phyloP scores from a whole-genome alignment of 805 yeast species.

The Gaillardinia entomophila region DNA sequence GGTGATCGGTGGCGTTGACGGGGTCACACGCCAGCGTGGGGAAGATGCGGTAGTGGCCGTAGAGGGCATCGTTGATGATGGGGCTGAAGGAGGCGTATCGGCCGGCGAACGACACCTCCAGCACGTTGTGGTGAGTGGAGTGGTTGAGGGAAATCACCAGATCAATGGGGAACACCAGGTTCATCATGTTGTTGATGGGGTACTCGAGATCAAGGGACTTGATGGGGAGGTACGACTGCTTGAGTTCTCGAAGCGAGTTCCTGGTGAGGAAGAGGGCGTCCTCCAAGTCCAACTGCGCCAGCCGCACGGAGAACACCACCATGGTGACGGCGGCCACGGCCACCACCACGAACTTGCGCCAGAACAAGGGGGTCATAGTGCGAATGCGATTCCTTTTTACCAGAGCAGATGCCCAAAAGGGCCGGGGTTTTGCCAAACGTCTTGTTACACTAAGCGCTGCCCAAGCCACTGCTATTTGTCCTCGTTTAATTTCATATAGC shows the following conservation, averaged over 20 bases:
- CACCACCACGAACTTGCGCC: too few species aligned
- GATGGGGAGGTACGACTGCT: slow-evolving; percentile 5
- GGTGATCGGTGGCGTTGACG: slow-evolving; percentile 3
- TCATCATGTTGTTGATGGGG: slow-evolving; percentile 29
- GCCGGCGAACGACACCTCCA: slow-evolving; percentile 17
- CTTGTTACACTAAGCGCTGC: too few species aligned
- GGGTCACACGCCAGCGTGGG: slow-evolving; percentile 25
- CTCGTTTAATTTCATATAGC: too few species aligned
- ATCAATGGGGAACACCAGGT: slow-evolving; percentile 39
- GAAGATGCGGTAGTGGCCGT: slow-evolving; percentile 19
- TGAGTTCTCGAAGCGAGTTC: slow-evolving; percentile 18
- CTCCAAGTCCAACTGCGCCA: slow-evolving; percentile 10
- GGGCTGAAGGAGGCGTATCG: slow-evolving; percentile 41
- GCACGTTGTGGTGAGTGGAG: slow-evolving; percentile 5
- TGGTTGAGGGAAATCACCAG: slow-evolving; percentile 24
- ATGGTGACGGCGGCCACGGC: slow-evolving; percentile 6
- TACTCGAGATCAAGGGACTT: slow-evolving; percentile 13
- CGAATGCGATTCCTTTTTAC: too few species aligned
- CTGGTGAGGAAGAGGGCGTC: slow-evolving; percentile 21
- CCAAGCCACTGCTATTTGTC: too few species aligned
- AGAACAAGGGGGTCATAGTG: too few species aligned
- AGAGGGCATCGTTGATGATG: slow-evolving; percentile 18
- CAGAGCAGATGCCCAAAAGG: too few species aligned
- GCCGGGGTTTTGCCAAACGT: too few species aligned
- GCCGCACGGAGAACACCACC: slow-evolving; percentile 3